Conservation (phyloP, 2,329 filamentous ascomycete species). For the Aspergillus bombycis region DNA sequence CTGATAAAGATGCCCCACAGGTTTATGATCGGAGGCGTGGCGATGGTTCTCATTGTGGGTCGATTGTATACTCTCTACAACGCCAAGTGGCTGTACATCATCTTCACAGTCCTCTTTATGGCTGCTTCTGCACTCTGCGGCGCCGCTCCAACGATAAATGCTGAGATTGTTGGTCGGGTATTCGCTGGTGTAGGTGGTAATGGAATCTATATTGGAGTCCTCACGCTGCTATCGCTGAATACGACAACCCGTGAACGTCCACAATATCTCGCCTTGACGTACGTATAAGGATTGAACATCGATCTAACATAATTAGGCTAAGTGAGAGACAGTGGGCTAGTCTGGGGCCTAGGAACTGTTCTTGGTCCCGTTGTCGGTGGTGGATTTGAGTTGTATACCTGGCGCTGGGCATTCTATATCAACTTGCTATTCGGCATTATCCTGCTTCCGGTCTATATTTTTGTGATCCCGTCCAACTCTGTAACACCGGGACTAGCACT, state of each 20-base stretch:
- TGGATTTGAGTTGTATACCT: slow-evolving; percentile 20
- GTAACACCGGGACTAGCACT: slow-evolving; percentile 26
- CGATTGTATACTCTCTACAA: slow-evolving; percentile 46
- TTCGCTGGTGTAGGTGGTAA: slow-evolving; percentile 34
- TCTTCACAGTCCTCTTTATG: slow-evolving; percentile 27
- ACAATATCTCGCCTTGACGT: slow-evolving; percentile 36
- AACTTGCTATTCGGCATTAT: slow-evolving; percentile 54
- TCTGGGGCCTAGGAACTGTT: slow-evolving; percentile 42
- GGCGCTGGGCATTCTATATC: slow-evolving; percentile 56
- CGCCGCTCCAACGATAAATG: slow-evolving; percentile 46
- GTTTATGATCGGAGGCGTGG: slow-evolving; percentile 48
- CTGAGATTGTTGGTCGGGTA: slow-evolving; percentile 49
- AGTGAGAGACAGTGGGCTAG: slow-evolving; percentile 25
- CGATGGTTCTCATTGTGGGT: slow-evolving; percentile 43
- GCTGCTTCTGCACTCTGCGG: slow-evolving; percentile 43
- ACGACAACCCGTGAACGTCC: slow-evolving; percentile 21
- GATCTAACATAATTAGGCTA: neutral
- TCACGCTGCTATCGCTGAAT: slow-evolving; percentile 28
- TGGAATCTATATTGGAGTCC: slow-evolving; percentile 35
- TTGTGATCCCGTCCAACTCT: slow-evolving; percentile 42
- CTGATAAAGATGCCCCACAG: slow-evolving; percentile 27
- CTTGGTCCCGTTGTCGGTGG: slow-evolving; percentile 33
- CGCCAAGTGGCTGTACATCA: slow-evolving; percentile 46
- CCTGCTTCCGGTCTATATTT: slow-evolving; percentile 49
- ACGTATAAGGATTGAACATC: neutral